A percentile compares a stretch with the other conserved stretches of the same genome.
phyloP scores from a whole-genome alignment of 106 monocot species.

The Vanilla planifolia region DNA sequence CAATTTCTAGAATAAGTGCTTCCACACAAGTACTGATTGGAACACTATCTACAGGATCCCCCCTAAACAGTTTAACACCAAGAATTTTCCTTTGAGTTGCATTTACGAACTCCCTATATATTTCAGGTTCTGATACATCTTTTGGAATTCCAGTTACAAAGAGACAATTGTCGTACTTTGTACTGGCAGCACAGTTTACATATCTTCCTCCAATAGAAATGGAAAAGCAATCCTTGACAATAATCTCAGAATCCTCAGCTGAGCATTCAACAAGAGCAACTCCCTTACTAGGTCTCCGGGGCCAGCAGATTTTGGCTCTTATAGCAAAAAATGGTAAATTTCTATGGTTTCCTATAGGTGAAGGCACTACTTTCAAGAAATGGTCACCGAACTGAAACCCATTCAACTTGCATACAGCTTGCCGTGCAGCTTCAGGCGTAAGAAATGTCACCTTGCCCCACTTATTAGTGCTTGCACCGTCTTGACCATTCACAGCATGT shows the following conservation, averaged over 20 bases:
- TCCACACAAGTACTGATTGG: conserved; percentile 39
- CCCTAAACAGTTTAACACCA: conserved; percentile 43
- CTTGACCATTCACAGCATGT: conserved; percentile 12
- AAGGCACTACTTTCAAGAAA: conserved; percentile 40
- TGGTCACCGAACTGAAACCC: conserved; percentile 49
- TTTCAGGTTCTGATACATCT: conserved; percentile 57
- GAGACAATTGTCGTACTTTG: conserved; percentile 30
- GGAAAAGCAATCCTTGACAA: conserved; percentile 39
- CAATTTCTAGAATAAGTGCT: conserved; percentile 53
- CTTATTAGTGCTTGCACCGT: conserved; percentile 17
- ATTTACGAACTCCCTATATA: conserved; percentile 39
- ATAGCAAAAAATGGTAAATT: conserved; percentile 42
- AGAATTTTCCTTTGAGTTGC: conserved; percentile 41
- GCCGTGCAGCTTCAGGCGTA: conserved; percentile 57
- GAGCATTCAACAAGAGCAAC: conserved; percentile 54
- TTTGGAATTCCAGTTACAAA: conserved; percentile 53
- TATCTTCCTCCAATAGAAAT: conserved; percentile 39
- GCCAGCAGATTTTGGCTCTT: conserved; percentile 78
- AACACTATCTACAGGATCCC: conserved; percentile 16
- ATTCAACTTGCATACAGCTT: conserved; percentile 50
- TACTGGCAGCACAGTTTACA: conserved; percentile 44
- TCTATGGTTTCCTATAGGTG: conserved; percentile 16
- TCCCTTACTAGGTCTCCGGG: conserved; percentile 75
- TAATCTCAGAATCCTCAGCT: conserved; percentile 31
- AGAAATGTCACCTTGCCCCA: conserved; percentile 84